Percentiles rank a stretch among this genome's conserved stretches.
Conservation (phyloP, 208 protist species). For the Plasmodiophora brassicae region DNA sequence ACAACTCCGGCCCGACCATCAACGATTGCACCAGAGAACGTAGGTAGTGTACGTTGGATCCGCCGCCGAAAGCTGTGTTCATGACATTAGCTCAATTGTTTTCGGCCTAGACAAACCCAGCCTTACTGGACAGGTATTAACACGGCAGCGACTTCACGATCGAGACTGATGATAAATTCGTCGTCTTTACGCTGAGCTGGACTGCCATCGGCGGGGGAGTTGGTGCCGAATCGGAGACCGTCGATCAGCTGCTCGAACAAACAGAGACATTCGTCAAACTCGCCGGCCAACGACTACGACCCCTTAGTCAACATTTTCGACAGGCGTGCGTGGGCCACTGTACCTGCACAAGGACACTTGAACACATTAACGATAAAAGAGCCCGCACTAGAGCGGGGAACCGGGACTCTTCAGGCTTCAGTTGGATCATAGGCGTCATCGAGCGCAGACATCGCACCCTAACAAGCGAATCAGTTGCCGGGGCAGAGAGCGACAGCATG, state of each 20-base stretch:
- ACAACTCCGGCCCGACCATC: no score
- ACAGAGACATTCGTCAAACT: background rate
- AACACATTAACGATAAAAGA: background rate
- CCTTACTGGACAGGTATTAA: background rate
- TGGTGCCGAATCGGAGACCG: background rate
- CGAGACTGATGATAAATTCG: conserved; percentile 13
- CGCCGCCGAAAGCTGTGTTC: background rate
- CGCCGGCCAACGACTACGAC: background rate
- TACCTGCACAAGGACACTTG: background rate
- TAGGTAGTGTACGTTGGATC: background rate
- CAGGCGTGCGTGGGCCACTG: background rate
- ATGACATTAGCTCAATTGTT: background rate
- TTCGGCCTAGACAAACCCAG: background rate
- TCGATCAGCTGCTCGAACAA: conserved; percentile 19
- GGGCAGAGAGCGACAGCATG: no score
- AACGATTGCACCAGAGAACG: conserved; percentile 3
- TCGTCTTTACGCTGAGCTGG: conserved; percentile 21
- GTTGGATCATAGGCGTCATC: background rate
- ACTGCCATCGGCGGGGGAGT: background rate
- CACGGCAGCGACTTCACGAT: background rate
- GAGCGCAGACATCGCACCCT: background rate
- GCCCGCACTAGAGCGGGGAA: background rate
- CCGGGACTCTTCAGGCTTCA: background rate
- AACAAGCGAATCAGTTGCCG: no score
- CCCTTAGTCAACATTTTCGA: background rate